These are phyloP conservation scores for Colletotrichum tanaceti DNA, from an alignment of 2,329 filamentous ascomycete genomes.

Conservation along the genomic window DNA sequence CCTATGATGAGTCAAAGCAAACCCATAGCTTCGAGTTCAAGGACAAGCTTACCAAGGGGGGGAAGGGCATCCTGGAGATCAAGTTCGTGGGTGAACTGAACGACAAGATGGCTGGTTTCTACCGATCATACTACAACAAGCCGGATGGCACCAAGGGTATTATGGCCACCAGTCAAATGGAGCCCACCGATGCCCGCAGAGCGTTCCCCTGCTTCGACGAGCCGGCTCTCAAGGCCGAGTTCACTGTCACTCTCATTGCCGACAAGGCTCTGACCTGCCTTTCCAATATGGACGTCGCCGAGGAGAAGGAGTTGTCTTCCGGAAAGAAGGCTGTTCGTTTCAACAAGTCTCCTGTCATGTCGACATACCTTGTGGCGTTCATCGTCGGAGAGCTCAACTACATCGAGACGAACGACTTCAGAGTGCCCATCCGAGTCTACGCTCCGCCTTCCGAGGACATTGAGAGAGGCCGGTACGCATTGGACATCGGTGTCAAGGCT, in stretches of 20 bases:
- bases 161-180: conserved; percentile 94
- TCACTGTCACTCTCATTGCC: conserved; percentile 89
- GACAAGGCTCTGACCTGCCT: conserved; percentile 92
- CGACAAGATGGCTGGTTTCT: conserved; percentile 98
- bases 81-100: conserved; percentile 83
- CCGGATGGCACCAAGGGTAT: conserved; percentile 82
- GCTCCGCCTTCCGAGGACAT: conserved; percentile 91
- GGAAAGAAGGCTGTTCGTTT: conserved; percentile 87
- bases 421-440: conserved; percentile 93
- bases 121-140: conserved; percentile 92
- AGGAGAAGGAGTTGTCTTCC: conserved; percentile 65
- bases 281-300: conserved; percentile 95
- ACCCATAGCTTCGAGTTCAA: conserved; percentile 84
- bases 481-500: conserved; percentile 89
- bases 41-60: conserved; percentile 76
- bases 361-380: conserved; percentile 93
- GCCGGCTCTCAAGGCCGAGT: conserved; percentile 91
- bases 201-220: conserved; percentile 98
- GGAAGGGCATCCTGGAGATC: conserved; percentile 73
- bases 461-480: conserved; percentile 89
- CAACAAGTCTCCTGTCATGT: conserved; percentile 93
- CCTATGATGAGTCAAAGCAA: conserved; percentile 83
- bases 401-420: conserved; percentile 91
- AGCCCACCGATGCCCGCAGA: conserved; percentile 91
- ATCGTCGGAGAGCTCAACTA: conserved; percentile 94